A percentile compares a stretch with the other conserved stretches of the same genome.
phyloP scores from a whole-genome alignment of 768 basidiomycete species.

The Trametes cinnabarina region DNA sequence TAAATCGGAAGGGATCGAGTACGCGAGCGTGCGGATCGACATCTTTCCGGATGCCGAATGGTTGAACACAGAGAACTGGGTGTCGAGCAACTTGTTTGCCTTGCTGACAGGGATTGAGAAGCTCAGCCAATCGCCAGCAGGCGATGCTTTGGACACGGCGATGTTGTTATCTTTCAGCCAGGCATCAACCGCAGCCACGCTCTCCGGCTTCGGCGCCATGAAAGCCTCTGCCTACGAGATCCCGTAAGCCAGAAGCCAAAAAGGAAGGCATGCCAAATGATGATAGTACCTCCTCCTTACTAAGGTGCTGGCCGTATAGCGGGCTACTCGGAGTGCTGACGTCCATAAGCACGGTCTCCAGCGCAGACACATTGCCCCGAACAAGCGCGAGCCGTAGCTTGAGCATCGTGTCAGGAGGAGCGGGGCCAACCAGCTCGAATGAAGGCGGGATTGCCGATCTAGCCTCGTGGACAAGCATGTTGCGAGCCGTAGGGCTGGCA shows the following conservation, averaged over 20 bases:
- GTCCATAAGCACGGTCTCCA: constrained; percentile 36
- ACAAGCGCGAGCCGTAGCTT: constrained; percentile 38
- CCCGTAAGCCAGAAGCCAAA: too few relatives aligned
- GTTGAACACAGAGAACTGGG: constrained; percentile 36
- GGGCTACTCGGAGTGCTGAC: constrained; percentile 39
- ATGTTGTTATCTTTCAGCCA: constrained; percentile 31
- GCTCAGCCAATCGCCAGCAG: constrained; percentile 37
- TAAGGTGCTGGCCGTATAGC: constrained; percentile 38
- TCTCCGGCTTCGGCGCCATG: constrained; percentile 28
- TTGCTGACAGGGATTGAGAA: constrained; percentile 32
- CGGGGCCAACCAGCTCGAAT: constrained; percentile 31
- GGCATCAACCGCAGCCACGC: constrained; percentile 25
- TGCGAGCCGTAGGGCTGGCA: constrained; percentile 22
- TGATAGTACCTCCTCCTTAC: constrained; percentile 35
- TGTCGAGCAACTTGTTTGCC: constrained; percentile 36
- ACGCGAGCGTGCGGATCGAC: constrained; percentile 36
- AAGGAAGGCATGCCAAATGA: too few relatives aligned
- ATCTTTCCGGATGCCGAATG: constrained; percentile 30
- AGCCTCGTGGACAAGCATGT: constrained; percentile 32
- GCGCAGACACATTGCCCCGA: constrained; percentile 35
- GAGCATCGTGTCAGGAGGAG: constrained; percentile 31
- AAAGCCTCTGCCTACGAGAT: constrained; percentile 32
- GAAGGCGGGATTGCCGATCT: constrained; percentile 27
- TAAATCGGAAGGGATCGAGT: constrained; percentile 36
- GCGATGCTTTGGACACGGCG: constrained; percentile 22